A percentile compares a stretch with the other conserved stretches of the same genome.
Evolutionary conservation across 768 basidiomycete species (phyloP).

Genomic region (Rhizopogon vinicolor): DNA sequence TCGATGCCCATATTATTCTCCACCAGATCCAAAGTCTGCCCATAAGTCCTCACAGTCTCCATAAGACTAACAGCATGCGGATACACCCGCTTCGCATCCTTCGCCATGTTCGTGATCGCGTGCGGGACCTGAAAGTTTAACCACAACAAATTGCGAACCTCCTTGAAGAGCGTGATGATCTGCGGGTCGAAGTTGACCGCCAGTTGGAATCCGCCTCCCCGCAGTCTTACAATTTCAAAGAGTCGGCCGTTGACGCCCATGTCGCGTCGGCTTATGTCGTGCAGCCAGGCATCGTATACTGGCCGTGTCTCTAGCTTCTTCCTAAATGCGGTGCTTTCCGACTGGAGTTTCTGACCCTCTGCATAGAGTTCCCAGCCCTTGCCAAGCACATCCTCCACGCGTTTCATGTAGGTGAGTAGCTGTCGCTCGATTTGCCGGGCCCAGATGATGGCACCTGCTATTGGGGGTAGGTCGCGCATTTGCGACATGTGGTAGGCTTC

Average conservation of each 20-base stretch:
- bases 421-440: constrained; percentile 98
- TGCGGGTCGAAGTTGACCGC: constrained; percentile 98
- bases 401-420: constrained; percentile 95
- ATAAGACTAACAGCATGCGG: constrained; percentile 97
- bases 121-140: constrained; percentile 94
- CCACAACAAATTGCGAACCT: constrained; percentile 94
- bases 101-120: constrained; percentile 92
- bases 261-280: constrained; percentile 90
- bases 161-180: constrained; percentile 98
- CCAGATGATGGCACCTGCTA: constrained; percentile 98
- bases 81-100: constrained; percentile 97
- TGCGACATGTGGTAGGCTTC: constrained; percentile 98
- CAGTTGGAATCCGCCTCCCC: constrained; percentile 76
- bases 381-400: constrained; percentile 96
- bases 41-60: constrained; percentile 98
- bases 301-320: constrained; percentile 94
- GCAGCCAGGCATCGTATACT: constrained; percentile 94
- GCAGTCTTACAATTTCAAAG: constrained; percentile 82
- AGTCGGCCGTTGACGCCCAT: constrained; percentile 89
- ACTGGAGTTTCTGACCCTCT: constrained; percentile 97
- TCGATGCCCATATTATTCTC: constrained; percentile 89
- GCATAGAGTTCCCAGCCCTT: constrained; percentile 99
- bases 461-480: constrained; percentile 97
- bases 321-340: constrained; percentile 86
- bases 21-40: constrained; percentile 90